Evolutionary conservation across 2,329 filamentous ascomycete species (phyloP).

Genomic region (Nemania sp.): DNA sequence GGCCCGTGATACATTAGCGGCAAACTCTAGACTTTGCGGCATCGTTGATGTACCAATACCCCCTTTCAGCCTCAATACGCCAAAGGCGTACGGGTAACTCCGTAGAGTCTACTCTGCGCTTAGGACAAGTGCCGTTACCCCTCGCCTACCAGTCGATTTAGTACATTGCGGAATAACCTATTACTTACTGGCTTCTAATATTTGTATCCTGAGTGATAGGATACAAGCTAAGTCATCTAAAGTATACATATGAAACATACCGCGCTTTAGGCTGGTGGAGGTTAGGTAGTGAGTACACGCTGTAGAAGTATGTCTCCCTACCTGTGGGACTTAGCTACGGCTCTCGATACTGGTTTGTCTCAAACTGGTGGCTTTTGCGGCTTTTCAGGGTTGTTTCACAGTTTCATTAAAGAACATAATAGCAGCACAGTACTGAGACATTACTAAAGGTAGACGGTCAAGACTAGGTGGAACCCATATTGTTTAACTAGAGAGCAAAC

Average conservation of each 20-base stretch:
- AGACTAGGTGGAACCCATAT: too few species aligned
- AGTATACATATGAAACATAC: background rate
- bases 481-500: too few species aligned
- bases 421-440: background rate
- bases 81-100: background rate
- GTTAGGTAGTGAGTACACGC: background rate
- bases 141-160: too few species aligned
- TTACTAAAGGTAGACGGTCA: background rate
- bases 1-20: constrained; percentile 12
- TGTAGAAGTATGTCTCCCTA: background rate
- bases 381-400: background rate
- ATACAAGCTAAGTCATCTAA: background rate
- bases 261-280: background rate
- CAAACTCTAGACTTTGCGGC: background rate
- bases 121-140: too few species aligned
- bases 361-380: background rate
- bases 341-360: background rate
- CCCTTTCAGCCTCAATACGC: constrained; percentile 19
- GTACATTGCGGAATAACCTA: too few species aligned
- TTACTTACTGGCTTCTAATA: too few species aligned
- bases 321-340: background rate
- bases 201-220: background rate
- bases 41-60: background rate
- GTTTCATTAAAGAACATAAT: background rate
- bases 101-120: too few species aligned